These are phyloP conservation scores for Capronia coronata DNA, from an alignment of 2,329 filamentous ascomycete genomes.

Conservation along the genomic window DNA sequence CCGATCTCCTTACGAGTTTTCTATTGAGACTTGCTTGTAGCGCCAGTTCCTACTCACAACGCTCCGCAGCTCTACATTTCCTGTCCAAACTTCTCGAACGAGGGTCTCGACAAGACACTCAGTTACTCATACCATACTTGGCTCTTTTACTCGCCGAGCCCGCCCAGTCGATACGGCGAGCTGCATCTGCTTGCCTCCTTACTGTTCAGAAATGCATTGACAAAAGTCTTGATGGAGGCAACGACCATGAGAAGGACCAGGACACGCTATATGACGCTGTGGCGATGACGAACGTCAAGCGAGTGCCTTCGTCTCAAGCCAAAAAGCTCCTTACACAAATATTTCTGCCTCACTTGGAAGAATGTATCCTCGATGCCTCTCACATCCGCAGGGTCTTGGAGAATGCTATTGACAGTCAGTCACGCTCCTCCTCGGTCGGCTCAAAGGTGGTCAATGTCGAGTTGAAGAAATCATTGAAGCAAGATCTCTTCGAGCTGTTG, in stretches of 20 bases:
- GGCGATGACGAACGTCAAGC: conserved; percentile 14
- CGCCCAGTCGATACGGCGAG: conserved; percentile 67
- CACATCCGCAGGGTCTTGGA: conserved; percentile 62
- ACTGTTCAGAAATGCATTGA: conserved; percentile 50
- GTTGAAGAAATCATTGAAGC: conserved; percentile 57
- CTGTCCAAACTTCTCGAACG: conserved; percentile 46
- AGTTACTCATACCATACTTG: conserved; percentile 75
- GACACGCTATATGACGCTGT: conserved; percentile 15
- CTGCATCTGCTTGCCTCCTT: conserved; percentile 62
- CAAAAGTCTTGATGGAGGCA: conserved; percentile 37
- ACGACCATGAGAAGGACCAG: background rate
- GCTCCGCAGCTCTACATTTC: conserved; percentile 34
- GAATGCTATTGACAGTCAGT: conserved; percentile 51
- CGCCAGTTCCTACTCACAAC: conserved; percentile 29
- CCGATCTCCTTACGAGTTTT: conserved; percentile 20
- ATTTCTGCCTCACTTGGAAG: conserved; percentile 71
- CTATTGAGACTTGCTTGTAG: conserved; percentile 21
- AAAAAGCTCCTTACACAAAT: conserved; percentile 58
- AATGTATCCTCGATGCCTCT: conserved; percentile 71
- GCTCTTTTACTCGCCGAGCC: conserved; percentile 68
- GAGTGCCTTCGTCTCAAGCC: conserved; percentile 7
- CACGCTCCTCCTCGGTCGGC: conserved; percentile 32
- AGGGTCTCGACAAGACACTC: conserved; percentile 59
- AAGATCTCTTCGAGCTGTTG: conserved; percentile 64
- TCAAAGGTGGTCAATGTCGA: conserved; percentile 42